Evolutionary conservation across 495 filamentous ascomycete species (phyloP), one percentile per base, ranked within the genome.

Genomic region (Hyaloscypha variabilis): DNA sequence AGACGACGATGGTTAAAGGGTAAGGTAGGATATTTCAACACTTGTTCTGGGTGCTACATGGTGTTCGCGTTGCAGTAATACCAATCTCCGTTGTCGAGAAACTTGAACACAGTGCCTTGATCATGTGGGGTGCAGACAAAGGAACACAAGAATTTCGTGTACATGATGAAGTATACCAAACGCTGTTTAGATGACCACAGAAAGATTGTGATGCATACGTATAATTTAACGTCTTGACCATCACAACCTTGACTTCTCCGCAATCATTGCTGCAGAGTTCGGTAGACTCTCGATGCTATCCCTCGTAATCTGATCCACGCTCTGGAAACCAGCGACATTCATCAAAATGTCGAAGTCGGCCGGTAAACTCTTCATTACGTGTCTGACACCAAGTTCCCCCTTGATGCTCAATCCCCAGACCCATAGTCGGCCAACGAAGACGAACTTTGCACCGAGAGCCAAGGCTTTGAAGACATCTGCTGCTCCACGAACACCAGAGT

Each of bases 291-390:
- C 75, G 24, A 64, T 73, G 54, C 72, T 81, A 77, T 67, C 74
- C 67, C 74, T 82, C 76, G 55, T 77, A 59, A 88, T 84, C 57
- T 87, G 80, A 21, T 74, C 71, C 17, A 89, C 71, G 21, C 74
- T 74, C 26, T 83, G 79, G 67, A 85, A 86, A 13, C 88, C 87
- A 19, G 79, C 85, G 19, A 85, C 81, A 49, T 80, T 84, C 83
- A 90, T 85, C 59, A 88, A 59, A 36, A 88, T 87, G 75, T 91
- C 88, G 31, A 90, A 83, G 58, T 90, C 88, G 0, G 85, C 87
- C 58, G 91, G 66, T 39, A 90, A 71, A 8, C 79, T 78, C 78
- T 87, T 89, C 79, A 90, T 79, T 1, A 90, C 85, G 78, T 90
- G 87, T 0, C 83, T 72, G 14, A 88, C 86, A 0, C 87, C 85